Conservation (phyloP, 371 early-diverging fungal species). For the Lichtheimia hyalospora region DNA sequence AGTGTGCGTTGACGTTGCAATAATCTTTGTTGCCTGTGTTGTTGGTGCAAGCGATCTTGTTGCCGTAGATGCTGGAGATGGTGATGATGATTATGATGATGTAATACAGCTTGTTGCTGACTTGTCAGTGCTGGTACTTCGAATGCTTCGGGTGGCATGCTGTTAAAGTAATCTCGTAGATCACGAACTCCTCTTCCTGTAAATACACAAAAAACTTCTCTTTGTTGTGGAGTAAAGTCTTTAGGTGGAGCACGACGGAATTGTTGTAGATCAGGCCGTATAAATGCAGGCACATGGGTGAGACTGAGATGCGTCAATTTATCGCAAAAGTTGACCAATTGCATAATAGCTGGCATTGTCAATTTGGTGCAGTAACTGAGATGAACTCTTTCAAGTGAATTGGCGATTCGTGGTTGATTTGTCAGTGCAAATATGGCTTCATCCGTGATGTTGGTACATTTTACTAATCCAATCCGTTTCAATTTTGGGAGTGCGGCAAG, state of each 20-base stretch:
- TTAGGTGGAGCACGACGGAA: conserved; percentile 61
- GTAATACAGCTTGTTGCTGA: neutral
- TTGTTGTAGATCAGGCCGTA: conserved; percentile 53
- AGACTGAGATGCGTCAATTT: conserved; percentile 61
- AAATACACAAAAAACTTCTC: conserved; percentile 65
- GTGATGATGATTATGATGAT: neutral
- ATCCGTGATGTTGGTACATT: conserved; percentile 62
- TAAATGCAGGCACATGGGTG: conserved; percentile 62
- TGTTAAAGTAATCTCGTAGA: conserved; percentile 42
- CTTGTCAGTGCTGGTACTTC: conserved; percentile 2
- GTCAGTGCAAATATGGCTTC: conserved; percentile 57
- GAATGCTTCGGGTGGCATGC: conserved; percentile 5
- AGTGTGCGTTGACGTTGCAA: too few species aligned
- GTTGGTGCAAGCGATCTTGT: neutral
- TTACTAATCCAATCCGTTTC: conserved; percentile 64
- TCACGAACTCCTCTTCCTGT: conserved; percentile 61
- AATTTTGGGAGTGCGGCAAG: conserved; percentile 58
- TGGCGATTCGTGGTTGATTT: conserved; percentile 43
- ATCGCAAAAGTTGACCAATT: conserved; percentile 53
- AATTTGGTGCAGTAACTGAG: conserved; percentile 59
- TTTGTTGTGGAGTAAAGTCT: conserved; percentile 54
- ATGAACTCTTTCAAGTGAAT: conserved; percentile 64
- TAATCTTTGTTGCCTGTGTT: neutral
- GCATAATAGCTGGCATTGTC: conserved; percentile 49
- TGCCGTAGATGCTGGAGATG: neutral